Percentiles rank a stretch among this genome's conserved stretches.
Evolutionary conservation across 768 basidiomycete species (phyloP).

Genomic region (Crucibulum laeve): DNA sequence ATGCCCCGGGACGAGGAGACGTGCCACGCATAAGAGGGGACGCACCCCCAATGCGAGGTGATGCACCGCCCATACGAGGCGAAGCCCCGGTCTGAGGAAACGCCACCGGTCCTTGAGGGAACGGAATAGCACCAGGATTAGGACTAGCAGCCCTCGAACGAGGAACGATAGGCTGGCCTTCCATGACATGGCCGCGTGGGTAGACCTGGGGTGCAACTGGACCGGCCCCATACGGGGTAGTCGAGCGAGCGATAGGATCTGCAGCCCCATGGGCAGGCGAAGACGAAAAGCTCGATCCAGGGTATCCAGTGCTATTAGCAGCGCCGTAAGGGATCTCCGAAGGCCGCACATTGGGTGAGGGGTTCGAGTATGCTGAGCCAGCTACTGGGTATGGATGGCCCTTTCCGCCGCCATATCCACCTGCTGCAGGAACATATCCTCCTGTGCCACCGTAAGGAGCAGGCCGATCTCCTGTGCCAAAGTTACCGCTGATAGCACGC

Average conservation of each 20-base stretch:
- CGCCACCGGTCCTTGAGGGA: conserved; percentile 13
- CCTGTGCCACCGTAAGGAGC: conserved; percentile 23
- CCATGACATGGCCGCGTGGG: conserved; percentile 52
- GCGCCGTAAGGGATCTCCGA: conserved; percentile 35
- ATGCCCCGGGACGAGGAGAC: conserved; percentile 25
- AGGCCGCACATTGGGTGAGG: conserved; percentile 48
- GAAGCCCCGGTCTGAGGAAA: conserved; percentile 12
- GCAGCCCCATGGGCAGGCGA: conserved; percentile 27
- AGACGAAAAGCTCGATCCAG: conserved; percentile 27
- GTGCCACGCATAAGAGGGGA: conserved; percentile 16
- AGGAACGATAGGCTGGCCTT: conserved; percentile 39
- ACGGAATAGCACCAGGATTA: conserved; percentile 34
- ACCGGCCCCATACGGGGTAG: conserved; percentile 35
- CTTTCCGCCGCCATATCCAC: conserved; percentile 19
- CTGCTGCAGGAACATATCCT: conserved; percentile 22
- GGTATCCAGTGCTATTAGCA: conserved; percentile 22
- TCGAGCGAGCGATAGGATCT: conserved; percentile 33
- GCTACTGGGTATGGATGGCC: conserved; percentile 7
- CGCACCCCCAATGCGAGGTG: conserved; percentile 19
- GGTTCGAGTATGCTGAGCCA: conserved; percentile 18
- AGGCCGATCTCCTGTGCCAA: conserved; percentile 23
- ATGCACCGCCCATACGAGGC: conserved; percentile 18
- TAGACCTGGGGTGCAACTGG: conserved; percentile 33
- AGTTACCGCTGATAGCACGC: conserved; percentile 35
- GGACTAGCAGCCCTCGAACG: conserved; percentile 48